Evolutionary conservation across 768 basidiomycete genomes (phyloP), one percentile per base, ranked within the genome.

Genomic region (Leccinum rimulosum): DNA sequence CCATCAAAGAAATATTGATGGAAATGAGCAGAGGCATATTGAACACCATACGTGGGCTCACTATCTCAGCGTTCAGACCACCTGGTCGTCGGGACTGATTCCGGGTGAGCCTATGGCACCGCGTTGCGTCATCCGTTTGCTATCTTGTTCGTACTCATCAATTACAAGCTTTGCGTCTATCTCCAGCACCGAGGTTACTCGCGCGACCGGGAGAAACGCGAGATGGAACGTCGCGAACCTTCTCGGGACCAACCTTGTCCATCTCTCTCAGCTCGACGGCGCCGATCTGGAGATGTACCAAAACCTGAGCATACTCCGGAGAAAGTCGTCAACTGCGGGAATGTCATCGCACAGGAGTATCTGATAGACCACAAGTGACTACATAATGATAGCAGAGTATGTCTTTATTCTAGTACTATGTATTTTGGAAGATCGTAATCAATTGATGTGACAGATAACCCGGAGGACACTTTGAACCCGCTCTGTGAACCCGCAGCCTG

Each of bases 1-100:
- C 97, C 6, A 88, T 98, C 57, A 97, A 95, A 80, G 97, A 98
- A 77, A 94, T 99, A 75, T 98, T 98, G 96, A 90, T 99, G 90
- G 97, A 99, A 75, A 99, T 98, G 97, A 94, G 94, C 35, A 81
- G 95, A 19, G 97, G 97, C 60, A 93, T 99, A 5, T 81, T 98
- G 62, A 95, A 98, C 72, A 95, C 97, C 19, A 93, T 95, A 52
- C 83, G 97, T 50, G 97, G 97, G 17, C 77, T 99, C 96, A 99
- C 71, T 99, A 98, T 74, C 85, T 98, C 35, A 94, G 91, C 60
- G 97, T 96, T 14, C 96, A 98, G 95, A 98, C 69, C 87, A 96
- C 70, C 76, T 99, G n/a, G 96, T 97, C 1, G 73, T 95, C n/a
- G 93, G 93, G 10, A 73, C 77, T 47, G 92, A 92, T 50, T 66